These are phyloP conservation scores for Aotearoamyces nothofagi DNA, from an alignment of 2,329 filamentous ascomycete species.

Conservation along the genomic window DNA sequence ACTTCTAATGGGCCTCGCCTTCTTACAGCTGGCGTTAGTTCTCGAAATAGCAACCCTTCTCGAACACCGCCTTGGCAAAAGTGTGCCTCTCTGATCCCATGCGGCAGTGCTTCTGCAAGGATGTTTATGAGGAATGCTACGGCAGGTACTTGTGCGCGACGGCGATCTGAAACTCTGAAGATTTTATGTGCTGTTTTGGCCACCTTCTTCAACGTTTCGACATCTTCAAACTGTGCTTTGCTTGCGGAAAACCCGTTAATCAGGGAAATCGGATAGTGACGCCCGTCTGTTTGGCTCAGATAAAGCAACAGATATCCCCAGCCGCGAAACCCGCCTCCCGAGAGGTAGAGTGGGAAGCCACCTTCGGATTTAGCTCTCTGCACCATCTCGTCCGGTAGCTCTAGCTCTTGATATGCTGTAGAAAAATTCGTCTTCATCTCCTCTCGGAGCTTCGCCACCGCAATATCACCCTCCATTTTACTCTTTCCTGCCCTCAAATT, in stretches of 20 bases:
- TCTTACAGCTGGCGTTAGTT: conserved; percentile 30
- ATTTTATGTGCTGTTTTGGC: conserved; percentile 21
- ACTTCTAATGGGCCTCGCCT: conserved; percentile 41
- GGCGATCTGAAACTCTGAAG: conserved; percentile 50
- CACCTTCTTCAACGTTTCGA: conserved; percentile 18
- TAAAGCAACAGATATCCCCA: conserved; percentile 51
- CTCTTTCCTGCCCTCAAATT: conserved; percentile 24
- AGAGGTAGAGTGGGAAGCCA: conserved; percentile 47
- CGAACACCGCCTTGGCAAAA: conserved; percentile 61
- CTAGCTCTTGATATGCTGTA: conserved; percentile 33
- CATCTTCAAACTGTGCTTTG: conserved; percentile 10
- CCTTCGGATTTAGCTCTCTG: conserved; percentile 26
- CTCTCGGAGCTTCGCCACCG: conserved; percentile 26
- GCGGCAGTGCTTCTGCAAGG: conserved; percentile 41
- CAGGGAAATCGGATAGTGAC: conserved; percentile 53
- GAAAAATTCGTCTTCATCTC: conserved; percentile 37
- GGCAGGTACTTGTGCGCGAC: conserved; percentile 51
- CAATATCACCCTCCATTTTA: conserved; percentile 24
- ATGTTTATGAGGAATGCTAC: conserved; percentile 53
- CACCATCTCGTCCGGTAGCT: conserved; percentile 34
- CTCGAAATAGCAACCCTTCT: conserved; percentile 48
- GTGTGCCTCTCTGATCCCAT: conserved; percentile 40
- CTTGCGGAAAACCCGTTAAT: conserved; percentile 43
- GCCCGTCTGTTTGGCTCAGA: conserved; percentile 40
- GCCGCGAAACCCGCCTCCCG: conserved; percentile 54